Evolutionary conservation across 1,284 basidiomycete species (phyloP), one percentile per base, ranked within the genome.

Genomic region (Cryptococcus wingfieldii): DNA sequence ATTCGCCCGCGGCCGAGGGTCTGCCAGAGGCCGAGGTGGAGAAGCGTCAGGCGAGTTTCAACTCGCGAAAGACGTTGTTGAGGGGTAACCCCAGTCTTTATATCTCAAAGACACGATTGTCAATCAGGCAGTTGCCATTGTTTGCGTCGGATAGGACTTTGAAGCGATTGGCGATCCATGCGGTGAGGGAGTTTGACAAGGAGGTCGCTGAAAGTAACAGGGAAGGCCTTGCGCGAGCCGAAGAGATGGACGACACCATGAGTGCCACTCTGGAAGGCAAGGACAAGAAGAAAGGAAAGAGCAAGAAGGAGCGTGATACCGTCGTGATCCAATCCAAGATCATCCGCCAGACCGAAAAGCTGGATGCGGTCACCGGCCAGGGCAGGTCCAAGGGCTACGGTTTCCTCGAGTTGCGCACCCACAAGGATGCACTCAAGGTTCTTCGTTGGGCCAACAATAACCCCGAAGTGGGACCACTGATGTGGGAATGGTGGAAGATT

Each of bases 381-480:
- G 91, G 91, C 3, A 83, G 88, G 54, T 90, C 87, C 64, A 90
- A 88, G 71, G 95, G 95, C 0, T 99, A 97, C 68, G 96, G 95
- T 14, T 98, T 99, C 79, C 72, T 98, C 42, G 95, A 98, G 79
- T 84, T 97, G 83, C 80, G 84, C 39, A 83, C 79, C 27, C 95
- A 97, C 71, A 84, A 86, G 10, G 91, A 98, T 69, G 92, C 94
- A 3, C 80, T 99, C 37, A 87, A 90, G 44, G 88, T 97, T 1
- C 76, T 98, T 38, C 83, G 95, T 23, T 98, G 91, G 90, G 86
- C 88, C 16, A 99, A 98, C 79, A 95, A 90, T 70, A 94, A 95
- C 69, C 76, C 82, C 0, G 82, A 80, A 1, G 82, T 88, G 0
- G 82, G 81, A 2, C 65, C 74, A 23, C 75, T 95, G 54, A 84